Percentiles rank a stretch among this genome's conserved stretches.
These are phyloP conservation scores for Jamesozyma hellenica DNA, from an alignment of 805 yeast species.

Conservation along the genomic window DNA sequence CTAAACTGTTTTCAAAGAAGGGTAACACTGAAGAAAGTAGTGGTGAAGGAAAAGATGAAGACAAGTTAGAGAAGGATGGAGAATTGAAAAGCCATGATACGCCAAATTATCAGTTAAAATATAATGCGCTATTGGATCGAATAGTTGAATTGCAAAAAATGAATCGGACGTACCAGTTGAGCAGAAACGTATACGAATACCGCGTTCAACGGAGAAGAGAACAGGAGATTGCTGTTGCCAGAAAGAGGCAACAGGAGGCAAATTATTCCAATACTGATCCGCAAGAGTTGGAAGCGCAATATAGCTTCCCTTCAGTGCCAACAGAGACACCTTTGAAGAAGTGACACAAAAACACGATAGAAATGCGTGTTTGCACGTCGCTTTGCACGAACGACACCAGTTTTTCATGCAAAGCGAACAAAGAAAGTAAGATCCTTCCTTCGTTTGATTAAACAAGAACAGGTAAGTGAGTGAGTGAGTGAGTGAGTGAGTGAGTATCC, in stretches of 20 bases:
- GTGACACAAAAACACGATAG: too few species aligned
- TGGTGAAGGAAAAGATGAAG: not conserved
- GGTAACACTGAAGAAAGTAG: not conserved
- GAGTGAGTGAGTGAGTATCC: too few species aligned
- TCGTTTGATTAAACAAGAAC: too few species aligned
- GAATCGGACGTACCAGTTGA: conserved; percentile 15
- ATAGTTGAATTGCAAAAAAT: conserved; percentile 13
- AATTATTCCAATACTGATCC: conserved; percentile 25
- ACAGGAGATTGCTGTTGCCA: conserved; percentile 4
- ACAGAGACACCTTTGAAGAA: not conserved
- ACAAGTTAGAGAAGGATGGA: not conserved
- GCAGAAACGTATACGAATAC: conserved; percentile 16
- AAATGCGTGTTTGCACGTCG: too few species aligned
- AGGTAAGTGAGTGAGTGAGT: too few species aligned
- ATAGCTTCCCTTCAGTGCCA: conserved; percentile 23
- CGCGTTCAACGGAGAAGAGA: conserved; percentile 14
- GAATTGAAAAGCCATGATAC: not conserved
- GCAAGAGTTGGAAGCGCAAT: conserved; percentile 14
- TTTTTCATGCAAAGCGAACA: too few species aligned
- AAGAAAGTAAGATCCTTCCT: too few species aligned
- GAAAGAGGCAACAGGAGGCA: conserved; percentile 16
- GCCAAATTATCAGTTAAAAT: conserved; percentile 9
- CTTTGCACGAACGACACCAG: too few species aligned
- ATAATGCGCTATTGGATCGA: conserved; percentile 12
- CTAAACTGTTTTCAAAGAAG: conserved; percentile 18